Conservation (phyloP, 306 rosid genomes). For the Clitoria ternatea region DNA sequence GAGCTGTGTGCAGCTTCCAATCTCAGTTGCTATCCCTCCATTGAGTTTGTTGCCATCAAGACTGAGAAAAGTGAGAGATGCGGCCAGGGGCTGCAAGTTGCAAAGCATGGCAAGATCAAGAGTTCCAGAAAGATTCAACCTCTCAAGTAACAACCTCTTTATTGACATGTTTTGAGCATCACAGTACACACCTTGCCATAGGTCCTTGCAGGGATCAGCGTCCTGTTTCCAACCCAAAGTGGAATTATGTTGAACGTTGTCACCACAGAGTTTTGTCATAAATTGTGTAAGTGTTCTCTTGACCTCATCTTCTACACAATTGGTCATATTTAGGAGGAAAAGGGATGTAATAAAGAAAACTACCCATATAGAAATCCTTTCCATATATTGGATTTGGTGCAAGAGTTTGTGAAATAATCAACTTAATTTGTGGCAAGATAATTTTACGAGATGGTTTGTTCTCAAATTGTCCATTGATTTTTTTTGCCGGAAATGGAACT, state of each 20-base stretch:
- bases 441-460: not conserved
- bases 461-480: not conserved
- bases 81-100: conserved; percentile 39
- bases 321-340: conserved; percentile 28
- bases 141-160: conserved; percentile 33
- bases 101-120: conserved; percentile 54
- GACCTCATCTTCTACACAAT: conserved; percentile 49
- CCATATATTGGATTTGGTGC: conserved; percentile 38
- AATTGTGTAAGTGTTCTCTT: conserved; percentile 49
- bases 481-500: conserved; percentile 32
- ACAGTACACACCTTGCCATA: conserved; percentile 56
- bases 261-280: conserved; percentile 40
- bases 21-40: conserved; percentile 44
- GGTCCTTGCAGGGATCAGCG: conserved; percentile 65
- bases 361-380: conserved; percentile 28
- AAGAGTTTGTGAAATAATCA: not conserved
- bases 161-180: conserved; percentile 33
- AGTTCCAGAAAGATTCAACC: conserved; percentile 42
- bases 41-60: conserved; percentile 44
- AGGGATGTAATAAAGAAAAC: conserved; percentile 34
- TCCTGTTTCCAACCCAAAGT: conserved; percentile 41
- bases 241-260: conserved; percentile 12
- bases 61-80: conserved; percentile 44
- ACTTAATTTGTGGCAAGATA: not conserved
- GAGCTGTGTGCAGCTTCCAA: conserved; percentile 54